Conservation (phyloP, 2,329 filamentous ascomycete genomes). For the Claviceps sp. region DNA sequence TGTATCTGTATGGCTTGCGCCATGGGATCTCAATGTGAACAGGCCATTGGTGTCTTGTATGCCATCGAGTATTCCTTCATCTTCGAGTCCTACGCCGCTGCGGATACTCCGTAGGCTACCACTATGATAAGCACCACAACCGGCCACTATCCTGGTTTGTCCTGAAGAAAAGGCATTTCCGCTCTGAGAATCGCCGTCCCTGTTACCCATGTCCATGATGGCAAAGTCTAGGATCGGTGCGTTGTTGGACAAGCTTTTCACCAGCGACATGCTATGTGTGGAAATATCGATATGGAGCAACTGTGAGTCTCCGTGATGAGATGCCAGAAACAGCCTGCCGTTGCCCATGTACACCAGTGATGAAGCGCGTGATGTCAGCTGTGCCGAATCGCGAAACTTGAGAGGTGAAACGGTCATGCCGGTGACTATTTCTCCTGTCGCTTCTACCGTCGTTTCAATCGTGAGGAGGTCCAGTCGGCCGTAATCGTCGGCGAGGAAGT, state of each 20-base stretch:
- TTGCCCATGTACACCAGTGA: slow-evolving; percentile 65
- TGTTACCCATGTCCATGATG: slow-evolving; percentile 89
- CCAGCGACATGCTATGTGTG: slow-evolving; percentile 38
- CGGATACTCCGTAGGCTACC: slow-evolving; percentile 81
- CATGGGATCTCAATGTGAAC: slow-evolving; percentile 49
- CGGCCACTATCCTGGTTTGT: slow-evolving; percentile 84
- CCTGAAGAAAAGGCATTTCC: slow-evolving; percentile 90
- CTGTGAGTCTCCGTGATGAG: slow-evolving; percentile 86
- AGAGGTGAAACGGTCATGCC: slow-evolving; percentile 52
- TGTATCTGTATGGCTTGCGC: slow-evolving; percentile 45
- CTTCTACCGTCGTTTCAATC: slow-evolving; percentile 52
- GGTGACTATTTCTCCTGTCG: slow-evolving; percentile 52
- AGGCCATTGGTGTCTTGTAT: slow-evolving; percentile 61
- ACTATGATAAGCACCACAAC: slow-evolving; percentile 79
- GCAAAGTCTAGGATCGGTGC: slow-evolving; percentile 87
- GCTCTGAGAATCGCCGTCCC: slow-evolving; percentile 58
- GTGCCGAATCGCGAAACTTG: slow-evolving; percentile 14
- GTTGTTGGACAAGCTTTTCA: slow-evolving; percentile 64
- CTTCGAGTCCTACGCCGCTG: slow-evolving; percentile 86
- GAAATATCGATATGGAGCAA: slow-evolving; percentile 47
- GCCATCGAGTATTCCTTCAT: slow-evolving; percentile 68
- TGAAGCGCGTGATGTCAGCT: slow-evolving; percentile 57
- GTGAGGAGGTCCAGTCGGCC: slow-evolving; percentile 76
- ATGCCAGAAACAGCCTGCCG: slow-evolving; percentile 70
- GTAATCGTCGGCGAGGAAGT: slow-evolving; percentile 86